Percentiles rank a stretch among this genome's conserved stretches.
Evolutionary conservation across 768 basidiomycete species (phyloP).

Genomic region (Thelephora aurantiotincta): DNA sequence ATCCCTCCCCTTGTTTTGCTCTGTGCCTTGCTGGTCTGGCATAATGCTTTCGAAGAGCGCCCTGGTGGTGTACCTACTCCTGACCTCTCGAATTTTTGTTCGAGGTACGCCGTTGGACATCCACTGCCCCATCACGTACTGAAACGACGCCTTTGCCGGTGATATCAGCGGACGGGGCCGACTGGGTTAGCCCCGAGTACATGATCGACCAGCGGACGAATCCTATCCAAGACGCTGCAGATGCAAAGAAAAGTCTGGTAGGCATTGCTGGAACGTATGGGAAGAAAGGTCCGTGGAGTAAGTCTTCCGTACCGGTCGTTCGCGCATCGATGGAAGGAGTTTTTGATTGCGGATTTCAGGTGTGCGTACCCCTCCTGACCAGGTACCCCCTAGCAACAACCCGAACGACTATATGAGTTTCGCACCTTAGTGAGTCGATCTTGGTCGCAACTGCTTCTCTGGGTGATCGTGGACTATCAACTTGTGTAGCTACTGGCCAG

Average conservation of each 20-base stretch:
- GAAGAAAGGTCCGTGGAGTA: constrained; percentile 27
- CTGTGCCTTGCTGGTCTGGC: no score
- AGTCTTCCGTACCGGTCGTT: constrained; percentile 5
- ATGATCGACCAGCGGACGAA: constrained; percentile 16
- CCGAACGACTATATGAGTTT: constrained; percentile 38
- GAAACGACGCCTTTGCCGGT: no score
- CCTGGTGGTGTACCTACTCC: no score
- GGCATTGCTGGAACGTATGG: constrained; percentile 22
- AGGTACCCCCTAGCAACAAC: constrained; percentile 24
- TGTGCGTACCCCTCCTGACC: constrained; percentile 19
- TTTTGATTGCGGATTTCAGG: constrained; percentile 13
- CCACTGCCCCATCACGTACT: no score
- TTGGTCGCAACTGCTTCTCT: neutral
- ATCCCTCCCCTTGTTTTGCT: no score
- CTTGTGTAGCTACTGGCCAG: constrained; percentile 32
- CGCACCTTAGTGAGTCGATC: constrained; percentile 38
- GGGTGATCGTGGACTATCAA: neutral
- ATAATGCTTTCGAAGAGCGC: no score
- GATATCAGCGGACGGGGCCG: constrained; percentile 28
- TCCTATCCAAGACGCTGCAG: constrained; percentile 14
- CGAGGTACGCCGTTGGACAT: no score
- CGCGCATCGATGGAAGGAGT: neutral
- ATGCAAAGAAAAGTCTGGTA: constrained; percentile 22
- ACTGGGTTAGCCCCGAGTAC: constrained; percentile 37
- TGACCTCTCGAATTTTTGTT: no score